These are phyloP conservation scores for Geotrichum carabidarum DNA, from an alignment of 1,139 yeast genomes.

Conservation along the genomic window DNA sequence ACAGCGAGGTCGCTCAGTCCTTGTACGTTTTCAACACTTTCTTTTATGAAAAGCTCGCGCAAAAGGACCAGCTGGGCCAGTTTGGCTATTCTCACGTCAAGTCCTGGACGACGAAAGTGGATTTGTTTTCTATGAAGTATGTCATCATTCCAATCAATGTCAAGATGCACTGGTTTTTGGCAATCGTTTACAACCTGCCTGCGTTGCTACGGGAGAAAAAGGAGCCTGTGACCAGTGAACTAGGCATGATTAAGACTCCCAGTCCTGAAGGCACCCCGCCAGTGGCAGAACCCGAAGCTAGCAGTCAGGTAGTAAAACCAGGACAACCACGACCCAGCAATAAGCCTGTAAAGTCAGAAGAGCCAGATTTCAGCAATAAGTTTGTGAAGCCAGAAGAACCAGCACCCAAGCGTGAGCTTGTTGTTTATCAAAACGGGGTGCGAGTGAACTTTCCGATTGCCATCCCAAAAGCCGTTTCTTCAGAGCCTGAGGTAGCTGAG, in stretches of 20 bases:
- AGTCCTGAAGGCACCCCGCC: not conserved
- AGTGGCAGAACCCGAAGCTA: not conserved
- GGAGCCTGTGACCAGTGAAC: not conserved
- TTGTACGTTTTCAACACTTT: conserved; percentile 76
- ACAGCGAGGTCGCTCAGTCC: conserved; percentile 28
- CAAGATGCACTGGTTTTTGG: conserved; percentile 79
- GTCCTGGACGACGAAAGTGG: conserved; percentile 73
- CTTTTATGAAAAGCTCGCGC: conserved; percentile 62
- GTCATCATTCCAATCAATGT: conserved; percentile 80
- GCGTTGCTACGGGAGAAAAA: conserved; percentile 21
- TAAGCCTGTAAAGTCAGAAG: not conserved
- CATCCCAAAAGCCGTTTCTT: not conserved
- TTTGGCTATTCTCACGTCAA: conserved; percentile 59
- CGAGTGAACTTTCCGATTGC: not conserved
- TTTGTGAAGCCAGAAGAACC: not conserved
- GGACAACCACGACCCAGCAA: not conserved
- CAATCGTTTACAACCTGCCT: conserved; percentile 37
- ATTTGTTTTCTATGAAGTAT: conserved; percentile 55
- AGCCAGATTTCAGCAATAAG: not conserved
- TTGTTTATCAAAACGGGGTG: not conserved
- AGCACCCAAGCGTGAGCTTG: not conserved
- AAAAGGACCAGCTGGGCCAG: conserved; percentile 27
- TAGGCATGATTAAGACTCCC: not conserved
- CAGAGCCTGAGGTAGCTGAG: not conserved
- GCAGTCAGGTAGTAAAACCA: not conserved